Evolutionary conservation across 2,329 filamentous ascomycete species (phyloP).

Genomic region (Penicillium sp.): DNA sequence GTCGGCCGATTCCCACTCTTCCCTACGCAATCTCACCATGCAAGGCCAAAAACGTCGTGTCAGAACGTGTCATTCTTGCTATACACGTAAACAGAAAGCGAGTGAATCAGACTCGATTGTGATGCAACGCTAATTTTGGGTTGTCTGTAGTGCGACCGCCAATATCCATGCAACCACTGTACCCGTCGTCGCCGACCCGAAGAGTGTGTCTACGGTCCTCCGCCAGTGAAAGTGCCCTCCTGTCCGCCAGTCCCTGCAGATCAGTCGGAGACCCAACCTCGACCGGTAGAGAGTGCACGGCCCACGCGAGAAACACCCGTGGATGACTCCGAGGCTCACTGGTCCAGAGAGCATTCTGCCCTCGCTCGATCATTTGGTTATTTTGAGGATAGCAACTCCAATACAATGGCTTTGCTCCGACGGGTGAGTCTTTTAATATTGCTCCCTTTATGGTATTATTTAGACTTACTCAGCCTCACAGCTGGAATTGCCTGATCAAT

Average conservation of each 20-base stretch:
- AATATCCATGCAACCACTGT: slow-evolving; percentile 2
- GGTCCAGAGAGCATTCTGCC: not conserved
- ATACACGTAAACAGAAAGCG: not conserved
- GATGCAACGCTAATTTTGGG: not conserved
- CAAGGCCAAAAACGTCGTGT: not conserved
- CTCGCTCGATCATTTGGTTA: not conserved
- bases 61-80: not conserved
- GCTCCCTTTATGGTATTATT: not conserved
- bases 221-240: not conserved
- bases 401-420: not conserved
- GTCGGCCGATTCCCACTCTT: not conserved
- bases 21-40: not conserved
- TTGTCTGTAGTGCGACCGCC: not conserved
- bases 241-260: not conserved
- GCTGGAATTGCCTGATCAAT: not conserved
- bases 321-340: not conserved
- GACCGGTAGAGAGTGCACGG: not conserved
- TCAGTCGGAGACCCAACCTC: not conserved
- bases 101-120: not conserved
- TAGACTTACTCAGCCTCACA: not conserved
- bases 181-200: slow-evolving; percentile 1
- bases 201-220: not conserved
- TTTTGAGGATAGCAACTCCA: not conserved
- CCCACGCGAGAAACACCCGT: not conserved
- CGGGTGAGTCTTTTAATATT: not conserved